Conservation (phyloP, 31 red algal species). For the Asparagopsis taxiformis region DNA sequence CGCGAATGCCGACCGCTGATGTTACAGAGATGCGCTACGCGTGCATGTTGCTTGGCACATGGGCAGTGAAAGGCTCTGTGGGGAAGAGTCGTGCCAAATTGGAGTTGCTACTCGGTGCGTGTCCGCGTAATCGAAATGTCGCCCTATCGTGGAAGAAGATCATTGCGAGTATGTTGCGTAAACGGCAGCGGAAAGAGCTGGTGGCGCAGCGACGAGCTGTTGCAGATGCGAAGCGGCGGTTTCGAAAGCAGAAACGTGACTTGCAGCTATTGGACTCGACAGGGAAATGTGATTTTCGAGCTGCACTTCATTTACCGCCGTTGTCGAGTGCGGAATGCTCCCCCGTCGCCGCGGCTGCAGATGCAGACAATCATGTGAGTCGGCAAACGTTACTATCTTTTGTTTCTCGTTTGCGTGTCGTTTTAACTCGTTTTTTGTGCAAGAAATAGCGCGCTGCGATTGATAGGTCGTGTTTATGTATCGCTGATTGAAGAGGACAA, state of each 20-base stretch:
- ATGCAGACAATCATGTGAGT: too few relatives aligned
- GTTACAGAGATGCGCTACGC: slow-evolving; percentile 18
- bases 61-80: slow-evolving; percentile 11
- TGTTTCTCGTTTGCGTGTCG: too few relatives aligned
- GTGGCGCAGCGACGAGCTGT: not conserved
- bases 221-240: slow-evolving; percentile 27
- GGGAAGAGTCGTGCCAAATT: slow-evolving; percentile 10
- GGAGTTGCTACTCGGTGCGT: slow-evolving; percentile 21
- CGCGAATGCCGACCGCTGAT: slow-evolving; percentile 28
- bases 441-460: too few relatives aligned
- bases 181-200: slow-evolving; percentile 26
- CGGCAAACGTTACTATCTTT: too few relatives aligned
- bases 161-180: slow-evolving; percentile 29
- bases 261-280: slow-evolving; percentile 2
- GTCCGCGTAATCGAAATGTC: slow-evolving; percentile 30
- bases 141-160: slow-evolving; percentile 51
- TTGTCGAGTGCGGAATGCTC: too few relatives aligned
- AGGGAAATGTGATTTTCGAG: too few relatives aligned
- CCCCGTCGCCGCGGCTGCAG: too few relatives aligned
- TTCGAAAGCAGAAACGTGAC: slow-evolving; percentile 17
- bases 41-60: slow-evolving; percentile 37
- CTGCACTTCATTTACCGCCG: too few relatives aligned
- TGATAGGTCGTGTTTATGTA: too few relatives aligned
- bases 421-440: too few relatives aligned
- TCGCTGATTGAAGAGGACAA: too few relatives aligned